Conservation (phyloP, 768 basidiomycete species). For the Amylocystis lapponica region DNA sequence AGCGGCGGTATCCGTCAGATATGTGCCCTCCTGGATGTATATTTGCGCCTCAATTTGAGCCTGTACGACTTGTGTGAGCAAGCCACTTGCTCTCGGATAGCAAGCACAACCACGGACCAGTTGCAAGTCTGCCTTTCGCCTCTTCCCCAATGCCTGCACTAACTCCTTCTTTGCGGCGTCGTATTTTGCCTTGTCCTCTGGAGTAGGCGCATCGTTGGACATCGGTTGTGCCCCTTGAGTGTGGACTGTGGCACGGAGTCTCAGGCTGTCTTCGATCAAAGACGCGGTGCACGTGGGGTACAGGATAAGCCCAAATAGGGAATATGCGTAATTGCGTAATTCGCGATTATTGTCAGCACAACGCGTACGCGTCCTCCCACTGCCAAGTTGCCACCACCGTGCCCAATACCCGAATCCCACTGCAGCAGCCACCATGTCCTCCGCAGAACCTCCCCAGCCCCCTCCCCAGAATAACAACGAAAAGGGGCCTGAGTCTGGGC, state of each 20-base stretch:
- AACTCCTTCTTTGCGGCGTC: slow-evolving; percentile 73
- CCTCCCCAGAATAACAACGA: slow-evolving; percentile 30
- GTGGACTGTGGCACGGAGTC: too few species aligned
- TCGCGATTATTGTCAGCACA: too few species aligned
- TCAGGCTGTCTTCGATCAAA: too few species aligned
- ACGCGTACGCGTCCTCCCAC: not conserved
- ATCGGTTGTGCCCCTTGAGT: too few species aligned
- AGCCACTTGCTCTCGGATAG: not conserved
- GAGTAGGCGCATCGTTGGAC: slow-evolving; percentile 38
- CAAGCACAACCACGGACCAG: slow-evolving; percentile 44
- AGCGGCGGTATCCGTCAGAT: slow-evolving; percentile 70
- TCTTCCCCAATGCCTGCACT: slow-evolving; percentile 66
- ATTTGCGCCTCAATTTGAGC: slow-evolving; percentile 75
- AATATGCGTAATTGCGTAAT: too few species aligned
- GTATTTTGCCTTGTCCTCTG: slow-evolving; percentile 70
- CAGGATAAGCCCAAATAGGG: too few species aligned
- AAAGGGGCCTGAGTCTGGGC: slow-evolving; percentile 42
- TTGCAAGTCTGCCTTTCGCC: slow-evolving; percentile 70
- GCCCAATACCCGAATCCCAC: too few species aligned
- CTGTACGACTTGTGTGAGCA: slow-evolving; percentile 31
- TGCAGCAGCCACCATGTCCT: slow-evolving; percentile 42
- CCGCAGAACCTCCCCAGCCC: slow-evolving; percentile 45
- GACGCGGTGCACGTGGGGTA: too few species aligned
- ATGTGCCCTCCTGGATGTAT: slow-evolving; percentile 69
- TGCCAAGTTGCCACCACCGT: slow-evolving; percentile 2